Conservation (phyloP, 345 rosid species). For the Cardamine resedifolia region DNA sequence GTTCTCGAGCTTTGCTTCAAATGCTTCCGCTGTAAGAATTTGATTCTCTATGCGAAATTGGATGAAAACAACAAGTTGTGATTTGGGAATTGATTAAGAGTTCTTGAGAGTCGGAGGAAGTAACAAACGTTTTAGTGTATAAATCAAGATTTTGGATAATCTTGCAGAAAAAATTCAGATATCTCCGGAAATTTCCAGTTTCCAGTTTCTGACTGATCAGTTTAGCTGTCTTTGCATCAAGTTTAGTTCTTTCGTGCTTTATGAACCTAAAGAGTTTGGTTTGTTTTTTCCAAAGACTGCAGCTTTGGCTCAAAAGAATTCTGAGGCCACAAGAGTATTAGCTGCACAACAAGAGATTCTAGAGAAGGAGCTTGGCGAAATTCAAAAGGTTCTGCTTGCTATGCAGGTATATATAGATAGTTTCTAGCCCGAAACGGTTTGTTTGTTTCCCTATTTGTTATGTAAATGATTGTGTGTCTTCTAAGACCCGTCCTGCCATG, state of each 20-base stretch:
- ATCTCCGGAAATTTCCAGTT: background rate
- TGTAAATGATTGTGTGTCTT: background rate
- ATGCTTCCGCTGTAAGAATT: background rate
- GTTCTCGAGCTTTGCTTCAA: background rate
- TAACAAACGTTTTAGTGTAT: background rate
- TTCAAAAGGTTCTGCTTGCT: slow-evolving; percentile 88
- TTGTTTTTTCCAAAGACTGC: slow-evolving; percentile 59
- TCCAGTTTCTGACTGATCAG: background rate
- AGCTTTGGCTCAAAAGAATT: slow-evolving; percentile 90
- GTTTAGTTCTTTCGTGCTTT: background rate
- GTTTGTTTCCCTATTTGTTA: background rate
- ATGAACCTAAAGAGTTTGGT: slow-evolving; percentile 10
- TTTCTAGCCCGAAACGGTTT: background rate
- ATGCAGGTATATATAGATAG: slow-evolving; percentile 66
- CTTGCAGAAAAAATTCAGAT: background rate
- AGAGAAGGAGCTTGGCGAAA: slow-evolving; percentile 90
- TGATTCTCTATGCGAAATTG: background rate
- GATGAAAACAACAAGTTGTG: background rate
- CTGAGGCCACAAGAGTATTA: slow-evolving; percentile 85
- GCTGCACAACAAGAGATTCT: slow-evolving; percentile 78
- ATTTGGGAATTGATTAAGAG: background rate
- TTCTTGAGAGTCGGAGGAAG: background rate
- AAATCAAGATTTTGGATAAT: background rate
- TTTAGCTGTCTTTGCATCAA: slow-evolving; percentile 6
- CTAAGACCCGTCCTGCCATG: background rate